Percentiles rank a stretch among this genome's conserved stretches.
Evolutionary conservation across 1,284 basidiomycete genomes (phyloP).

Genomic region (Xanthoconium separans): DNA sequence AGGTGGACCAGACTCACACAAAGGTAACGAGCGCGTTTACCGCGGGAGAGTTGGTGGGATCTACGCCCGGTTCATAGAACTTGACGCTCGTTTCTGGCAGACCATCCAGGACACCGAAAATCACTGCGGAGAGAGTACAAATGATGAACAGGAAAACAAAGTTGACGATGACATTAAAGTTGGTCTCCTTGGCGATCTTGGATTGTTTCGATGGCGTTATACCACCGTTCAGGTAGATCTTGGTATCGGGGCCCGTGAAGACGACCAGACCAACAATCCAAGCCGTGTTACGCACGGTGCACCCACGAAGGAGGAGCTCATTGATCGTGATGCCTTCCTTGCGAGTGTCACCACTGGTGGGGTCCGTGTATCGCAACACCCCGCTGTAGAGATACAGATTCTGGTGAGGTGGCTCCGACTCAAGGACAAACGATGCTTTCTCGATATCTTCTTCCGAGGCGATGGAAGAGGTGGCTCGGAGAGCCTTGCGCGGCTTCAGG

Average conservation of each 20-base stretch:
- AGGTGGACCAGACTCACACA: conserved; percentile 54
- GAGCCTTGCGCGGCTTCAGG: conserved; percentile 80
- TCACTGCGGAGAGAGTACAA: conserved; percentile 73
- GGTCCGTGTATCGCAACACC: conserved; percentile 73
- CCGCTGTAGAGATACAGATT: conserved; percentile 93
- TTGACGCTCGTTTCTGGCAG: conserved; percentile 65
- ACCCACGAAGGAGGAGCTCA: conserved; percentile 90
- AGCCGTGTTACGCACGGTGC: conserved; percentile 87
- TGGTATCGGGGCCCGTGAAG: conserved; percentile 95
- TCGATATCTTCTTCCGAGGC: conserved; percentile 91
- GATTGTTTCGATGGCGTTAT: conserved; percentile 90
- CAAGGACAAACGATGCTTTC: conserved; percentile 82
- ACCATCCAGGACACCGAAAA: conserved; percentile 73
- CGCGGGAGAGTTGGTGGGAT: conserved; percentile 59
- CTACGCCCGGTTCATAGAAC: conserved; percentile 69
- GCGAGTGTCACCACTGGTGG: conserved; percentile 48
- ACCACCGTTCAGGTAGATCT: conserved; percentile 97
- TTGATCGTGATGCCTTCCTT: conserved; percentile 83
- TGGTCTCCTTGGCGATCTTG: conserved; percentile 98
- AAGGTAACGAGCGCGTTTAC: conserved; percentile 89
- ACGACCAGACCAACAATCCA: conserved; percentile 96
- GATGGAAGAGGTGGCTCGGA: conserved; percentile 77
- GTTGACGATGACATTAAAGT: conserved; percentile 97
- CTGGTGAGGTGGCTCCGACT: conserved; percentile 92
- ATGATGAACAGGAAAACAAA: conserved; percentile 80